Evolutionary conservation across 1,284 basidiomycete species (phyloP).

Genomic region (Tilletia caries): DNA sequence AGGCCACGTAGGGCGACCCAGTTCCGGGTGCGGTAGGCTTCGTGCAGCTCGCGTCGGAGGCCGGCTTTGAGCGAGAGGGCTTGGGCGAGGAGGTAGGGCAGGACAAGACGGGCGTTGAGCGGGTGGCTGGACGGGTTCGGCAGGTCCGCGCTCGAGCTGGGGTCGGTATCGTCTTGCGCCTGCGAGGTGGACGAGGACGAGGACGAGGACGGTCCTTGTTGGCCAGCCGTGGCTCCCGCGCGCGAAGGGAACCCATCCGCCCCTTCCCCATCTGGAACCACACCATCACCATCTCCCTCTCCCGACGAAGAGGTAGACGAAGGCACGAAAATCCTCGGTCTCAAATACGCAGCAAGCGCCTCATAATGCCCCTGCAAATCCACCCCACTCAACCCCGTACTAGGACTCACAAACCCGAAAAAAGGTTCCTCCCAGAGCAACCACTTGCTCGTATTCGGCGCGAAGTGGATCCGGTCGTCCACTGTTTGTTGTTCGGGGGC

Average conservation of each 20-base stretch:
- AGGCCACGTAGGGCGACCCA: constrained; percentile 31
- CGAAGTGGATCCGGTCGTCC: constrained; percentile 45
- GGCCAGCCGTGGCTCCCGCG: too few species aligned
- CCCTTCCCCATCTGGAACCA: not conserved
- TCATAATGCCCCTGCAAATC: constrained; percentile 34
- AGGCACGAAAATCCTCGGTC: not conserved
- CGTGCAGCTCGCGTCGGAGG: constrained; percentile 31
- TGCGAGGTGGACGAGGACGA: too few species aligned
- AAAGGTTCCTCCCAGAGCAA: constrained; percentile 52
- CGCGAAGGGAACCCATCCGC: not conserved
- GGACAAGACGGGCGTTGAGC: constrained; percentile 35
- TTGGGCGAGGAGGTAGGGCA: constrained; percentile 31
- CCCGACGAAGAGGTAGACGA: not conserved
- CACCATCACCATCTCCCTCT: not conserved
- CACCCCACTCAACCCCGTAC: constrained; percentile 27
- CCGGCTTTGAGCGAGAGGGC: constrained; percentile 34
- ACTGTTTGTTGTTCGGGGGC: constrained; percentile 20
- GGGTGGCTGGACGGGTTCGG: constrained; percentile 22
- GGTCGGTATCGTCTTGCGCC: too few species aligned
- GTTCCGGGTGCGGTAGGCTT: constrained; percentile 30
- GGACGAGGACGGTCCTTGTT: too few species aligned
- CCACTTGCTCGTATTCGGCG: constrained; percentile 55
- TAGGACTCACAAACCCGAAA: constrained; percentile 36
- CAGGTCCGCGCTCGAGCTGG: not conserved
- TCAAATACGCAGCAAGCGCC: constrained; percentile 5